Base-by-base conservation (phyloP, 1,284 basidiomycete species). In the Coriolopsis trogii region DNA sequence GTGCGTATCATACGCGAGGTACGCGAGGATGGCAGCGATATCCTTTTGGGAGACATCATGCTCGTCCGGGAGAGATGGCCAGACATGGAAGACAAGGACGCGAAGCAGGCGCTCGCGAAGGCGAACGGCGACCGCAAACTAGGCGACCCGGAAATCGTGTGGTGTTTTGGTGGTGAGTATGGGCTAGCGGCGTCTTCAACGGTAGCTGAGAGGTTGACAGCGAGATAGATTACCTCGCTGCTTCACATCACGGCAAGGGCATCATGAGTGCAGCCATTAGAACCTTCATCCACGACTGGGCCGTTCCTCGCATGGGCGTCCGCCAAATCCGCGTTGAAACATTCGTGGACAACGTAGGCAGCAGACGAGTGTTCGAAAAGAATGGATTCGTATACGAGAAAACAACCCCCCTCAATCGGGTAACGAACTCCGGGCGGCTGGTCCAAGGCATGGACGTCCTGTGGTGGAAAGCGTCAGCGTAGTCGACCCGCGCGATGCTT, bases 231-330 rank as follows among this genome's bases (percentile, higher is more conserved):
- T 84, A 75, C 56, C 67, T 85, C 39, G 75, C 73, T 9, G 72
- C 80, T 13, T 78, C 75, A 33, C 77, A 85, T 61, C 85, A 87
- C 53, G 74, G 83, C 20, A 73, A 71, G 56, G 85, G 85, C 0
- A 87, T 88, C 56, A 88, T 89, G 86, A 77, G 77, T 28, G 80
- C 79, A 18, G 84, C 76, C 0, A 60, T 88, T 25, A 63, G 66
- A 10, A 75, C 75, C 3, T 48, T 89, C 25, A 53, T 88, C 28
- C 62, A 72, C 18, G 63, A 74, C 15, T 88, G 85, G 84, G 79
- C 71, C 21, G 70, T 83, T 16, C 81, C 81, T 7, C 69, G 80
- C 48, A 85, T 88, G 83, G 74, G 74, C 1, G 73, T 76, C 6
- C 74, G 73, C 23, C 63, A 64, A 18, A 73, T 87, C 52, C 68